Conservation (phyloP, 768 basidiomycete genomes). For the Mycena metata region DNA sequence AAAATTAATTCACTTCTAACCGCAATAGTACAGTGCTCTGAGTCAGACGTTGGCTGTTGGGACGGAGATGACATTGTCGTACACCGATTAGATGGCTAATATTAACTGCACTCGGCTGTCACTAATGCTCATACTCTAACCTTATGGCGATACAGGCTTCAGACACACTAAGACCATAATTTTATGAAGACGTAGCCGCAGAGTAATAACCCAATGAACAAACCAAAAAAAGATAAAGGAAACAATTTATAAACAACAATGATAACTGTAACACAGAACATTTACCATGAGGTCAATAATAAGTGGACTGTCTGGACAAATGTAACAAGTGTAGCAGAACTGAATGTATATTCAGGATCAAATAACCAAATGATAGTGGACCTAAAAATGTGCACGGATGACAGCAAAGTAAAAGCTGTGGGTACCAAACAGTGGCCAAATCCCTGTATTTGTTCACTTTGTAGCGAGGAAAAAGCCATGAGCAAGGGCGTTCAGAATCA, state of each 20-base stretch:
- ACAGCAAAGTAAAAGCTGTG: neutral
- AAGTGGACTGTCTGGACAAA: neutral
- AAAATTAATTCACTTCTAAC: too few species aligned
- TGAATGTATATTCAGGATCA: constrained; percentile 4
- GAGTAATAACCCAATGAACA: neutral
- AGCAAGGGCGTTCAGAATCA: too few species aligned
- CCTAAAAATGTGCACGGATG: neutral
- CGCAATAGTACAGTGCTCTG: too few species aligned
- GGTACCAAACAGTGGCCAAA: too few species aligned
- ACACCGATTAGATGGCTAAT: too few species aligned
- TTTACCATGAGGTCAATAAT: constrained; percentile 1
- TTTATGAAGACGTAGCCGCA: neutral
- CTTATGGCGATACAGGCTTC: constrained; percentile 4
- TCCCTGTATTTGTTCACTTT: too few species aligned
- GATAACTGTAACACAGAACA: neutral
- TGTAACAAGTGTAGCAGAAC: constrained; percentile 1
- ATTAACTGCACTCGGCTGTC: constrained; percentile 1
- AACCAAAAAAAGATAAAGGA: neutral
- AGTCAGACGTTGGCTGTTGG: too few species aligned
- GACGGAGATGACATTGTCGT: too few species aligned
- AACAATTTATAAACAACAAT: constrained; percentile 5
- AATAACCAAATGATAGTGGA: neutral
- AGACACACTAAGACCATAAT: neutral
- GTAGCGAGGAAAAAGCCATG: too few species aligned
- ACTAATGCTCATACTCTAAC: neutral